Base-by-base conservation (phyloP, 2,329 filamentous ascomycete species). In the Metarhizium robertsii region DNA sequence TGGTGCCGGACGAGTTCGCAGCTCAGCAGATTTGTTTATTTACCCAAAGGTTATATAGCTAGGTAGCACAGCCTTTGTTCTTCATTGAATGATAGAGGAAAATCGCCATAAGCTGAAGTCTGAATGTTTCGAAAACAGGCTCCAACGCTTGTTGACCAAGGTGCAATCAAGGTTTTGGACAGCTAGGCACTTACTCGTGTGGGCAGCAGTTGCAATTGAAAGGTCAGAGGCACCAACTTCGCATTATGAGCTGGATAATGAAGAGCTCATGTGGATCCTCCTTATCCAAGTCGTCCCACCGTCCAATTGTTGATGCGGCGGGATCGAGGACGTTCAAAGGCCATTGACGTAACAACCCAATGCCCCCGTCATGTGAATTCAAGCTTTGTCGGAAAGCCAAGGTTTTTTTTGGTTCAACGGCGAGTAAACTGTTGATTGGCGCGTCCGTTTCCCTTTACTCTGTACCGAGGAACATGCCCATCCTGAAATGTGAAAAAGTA, bases 11-110 rank as follows among this genome's bases (percentile, higher is more conserved):
- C 29, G 13, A 20, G n/a, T 13, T 45, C 6, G 42, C 20, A 25
- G 42, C 29, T 14, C 52, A 16, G 18, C 29, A 30, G 58, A 50
- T 53, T 52, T 53, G n/a, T 40, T 29, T 42, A 34, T 40, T 42
- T n/a, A 43, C 49, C 45, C 45, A 14, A 48, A 48, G 45, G 34
- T 30, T 52, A 30, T 38, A 45, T 38, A 18, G 25, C 46, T 40
- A 8, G 47, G n/a, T 55, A 50, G 54, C 50, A 52, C 34, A 45
- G 38, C 38, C 45, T 42, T 20, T 43, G 18, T 48, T 52, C 25
- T 8, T 43, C 40, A 45, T 38, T 20, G 36, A 53, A 53, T 36
- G 43, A 45, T 38, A 45, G 43, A 36, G 25, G 45, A 14, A 32
- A 34, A 43, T 40, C n/a, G 20, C 46, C 16, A 34, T 29, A 2